Conservation (phyloP, 768 basidiomycete species). For the Naematelia encephala region DNA sequence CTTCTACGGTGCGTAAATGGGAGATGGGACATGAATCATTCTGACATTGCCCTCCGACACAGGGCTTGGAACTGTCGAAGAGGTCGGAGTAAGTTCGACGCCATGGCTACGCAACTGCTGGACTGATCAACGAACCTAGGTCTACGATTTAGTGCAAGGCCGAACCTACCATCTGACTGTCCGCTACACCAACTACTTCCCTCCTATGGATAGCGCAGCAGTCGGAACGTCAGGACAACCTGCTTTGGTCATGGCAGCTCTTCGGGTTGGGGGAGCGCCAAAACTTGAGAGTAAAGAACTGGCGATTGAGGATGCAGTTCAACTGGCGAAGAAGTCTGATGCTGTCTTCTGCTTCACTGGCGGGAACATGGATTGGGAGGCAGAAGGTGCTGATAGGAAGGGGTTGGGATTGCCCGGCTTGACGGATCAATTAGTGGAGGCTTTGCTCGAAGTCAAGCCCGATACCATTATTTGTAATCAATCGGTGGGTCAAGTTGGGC, state of each 20-base stretch:
- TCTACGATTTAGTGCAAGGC: too few species aligned
- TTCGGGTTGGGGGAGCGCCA: slow-evolving; percentile 67
- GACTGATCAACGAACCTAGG: too few species aligned
- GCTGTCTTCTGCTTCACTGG: slow-evolving; percentile 23
- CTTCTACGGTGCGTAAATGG: too few species aligned
- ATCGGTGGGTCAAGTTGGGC: too few species aligned
- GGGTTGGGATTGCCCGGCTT: slow-evolving; percentile 68
- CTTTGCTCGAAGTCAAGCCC: slow-evolving; percentile 15
- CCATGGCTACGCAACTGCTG: too few species aligned
- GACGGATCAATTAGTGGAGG: slow-evolving; percentile 58
- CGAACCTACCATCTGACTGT: too few species aligned
- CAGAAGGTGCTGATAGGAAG: slow-evolving; percentile 61
- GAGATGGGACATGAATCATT: too few species aligned
- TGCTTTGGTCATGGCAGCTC: slow-evolving; percentile 11
- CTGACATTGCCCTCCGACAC: too few species aligned
- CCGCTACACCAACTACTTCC: too few species aligned
- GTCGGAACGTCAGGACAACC: slow-evolving; percentile 44
- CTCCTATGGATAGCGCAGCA: too few species aligned
- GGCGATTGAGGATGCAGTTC: slow-evolving; percentile 60
- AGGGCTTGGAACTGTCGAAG: too few species aligned
- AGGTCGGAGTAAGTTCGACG: too few species aligned
- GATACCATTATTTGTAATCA: slow-evolving; percentile 19
- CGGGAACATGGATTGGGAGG: slow-evolving; percentile 19
- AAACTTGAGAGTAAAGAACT: slow-evolving; percentile 60
- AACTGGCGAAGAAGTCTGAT: slow-evolving; percentile 58